A percentile compares a stretch with the other conserved stretches of the same genome.
phyloP scores from a whole-genome alignment of 345 rosid species.

The Euphorbia peplus region DNA sequence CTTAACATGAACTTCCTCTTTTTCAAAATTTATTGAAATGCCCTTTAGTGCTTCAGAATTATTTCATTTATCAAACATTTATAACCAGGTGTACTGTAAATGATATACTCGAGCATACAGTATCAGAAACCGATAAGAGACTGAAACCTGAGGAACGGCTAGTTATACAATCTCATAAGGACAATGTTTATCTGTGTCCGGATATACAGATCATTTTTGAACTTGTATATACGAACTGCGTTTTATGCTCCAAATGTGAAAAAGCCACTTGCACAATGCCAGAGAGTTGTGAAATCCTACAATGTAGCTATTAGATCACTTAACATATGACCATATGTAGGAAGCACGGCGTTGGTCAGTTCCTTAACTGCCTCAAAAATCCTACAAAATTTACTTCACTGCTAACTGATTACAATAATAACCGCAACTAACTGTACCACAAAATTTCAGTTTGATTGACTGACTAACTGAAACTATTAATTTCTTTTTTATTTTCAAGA shows the following conservation, averaged over 20 bases:
- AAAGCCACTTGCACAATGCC: background rate
- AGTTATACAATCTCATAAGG: background rate
- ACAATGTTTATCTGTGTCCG: background rate
- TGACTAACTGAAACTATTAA: no score
- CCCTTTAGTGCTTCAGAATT: background rate
- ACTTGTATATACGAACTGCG: background rate
- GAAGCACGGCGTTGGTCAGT: no score
- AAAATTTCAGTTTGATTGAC: no score
- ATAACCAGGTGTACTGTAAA: background rate
- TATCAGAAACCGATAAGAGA: background rate
- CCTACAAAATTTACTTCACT: no score
- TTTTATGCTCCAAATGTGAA: background rate
- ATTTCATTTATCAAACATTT: background rate
- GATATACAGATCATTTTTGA: background rate
- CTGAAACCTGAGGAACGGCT: background rate
- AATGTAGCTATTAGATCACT: background rate
- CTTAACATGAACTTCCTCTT: background rate
- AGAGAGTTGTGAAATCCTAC: background rate
- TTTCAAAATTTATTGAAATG: background rate
- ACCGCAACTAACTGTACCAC: no score
- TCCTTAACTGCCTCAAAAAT: no score
- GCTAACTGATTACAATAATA: no score
- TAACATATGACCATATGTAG: background rate
- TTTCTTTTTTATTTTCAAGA: no score
- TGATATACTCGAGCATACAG: background rate